Conservation (phyloP, 306 rosid genomes). For the Sechiopsis laciniata region DNA sequence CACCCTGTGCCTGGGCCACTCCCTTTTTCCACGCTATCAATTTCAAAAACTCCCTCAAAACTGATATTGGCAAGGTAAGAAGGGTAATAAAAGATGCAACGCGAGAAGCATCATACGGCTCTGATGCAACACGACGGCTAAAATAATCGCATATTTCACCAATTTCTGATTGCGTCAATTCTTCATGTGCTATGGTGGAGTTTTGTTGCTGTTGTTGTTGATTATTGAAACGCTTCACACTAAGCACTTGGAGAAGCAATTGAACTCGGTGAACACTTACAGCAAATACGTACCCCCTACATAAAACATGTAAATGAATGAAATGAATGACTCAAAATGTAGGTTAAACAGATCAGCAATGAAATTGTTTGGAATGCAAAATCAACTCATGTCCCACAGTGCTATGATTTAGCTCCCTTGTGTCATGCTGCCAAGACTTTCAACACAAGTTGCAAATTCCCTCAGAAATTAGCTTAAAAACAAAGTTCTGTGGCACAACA, state of each 20-base stretch:
- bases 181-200: constrained; percentile 71
- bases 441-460: constrained; percentile 3
- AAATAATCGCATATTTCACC: constrained; percentile 95
- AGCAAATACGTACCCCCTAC: constrained; percentile 99
- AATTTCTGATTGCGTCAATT: constrained; percentile 74
- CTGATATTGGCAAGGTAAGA: constrained; percentile 89
- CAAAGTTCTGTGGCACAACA: constrained; percentile 3
- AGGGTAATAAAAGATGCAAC: constrained; percentile 98
- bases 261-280: constrained; percentile 98
- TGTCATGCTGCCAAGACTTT: background rate
- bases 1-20: constrained; percentile 71
- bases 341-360: background rate
- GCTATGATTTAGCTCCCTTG: background rate
- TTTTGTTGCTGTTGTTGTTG: constrained; percentile 79
- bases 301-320: constrained; percentile 30
- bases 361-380: background rate
- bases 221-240: constrained; percentile 96
- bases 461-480: background rate
- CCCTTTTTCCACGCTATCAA: constrained; percentile 97
- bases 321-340: background rate
- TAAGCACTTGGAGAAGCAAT: constrained; percentile 96
- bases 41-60: constrained; percentile 89
- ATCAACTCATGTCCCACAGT: background rate
- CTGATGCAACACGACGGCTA: constrained; percentile 98
- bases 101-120: constrained; percentile 98